Evolutionary conservation across 352 stramenopile genomes (phyloP), one percentile per base, ranked within the genome.

Genomic region (Phytophthora hybrid): DNA sequence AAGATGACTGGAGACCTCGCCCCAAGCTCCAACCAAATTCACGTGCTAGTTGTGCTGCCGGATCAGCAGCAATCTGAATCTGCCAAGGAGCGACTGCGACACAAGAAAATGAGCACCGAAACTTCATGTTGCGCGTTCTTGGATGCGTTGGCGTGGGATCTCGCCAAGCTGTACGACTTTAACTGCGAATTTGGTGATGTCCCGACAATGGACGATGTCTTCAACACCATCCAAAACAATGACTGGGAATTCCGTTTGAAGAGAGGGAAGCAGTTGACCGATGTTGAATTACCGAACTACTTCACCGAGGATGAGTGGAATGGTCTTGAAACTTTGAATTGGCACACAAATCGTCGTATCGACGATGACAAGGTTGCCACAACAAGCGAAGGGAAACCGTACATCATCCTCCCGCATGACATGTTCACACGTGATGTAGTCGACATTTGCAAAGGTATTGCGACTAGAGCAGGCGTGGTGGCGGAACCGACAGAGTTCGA

Each of bases 71-170:
- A 26, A 26, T 1, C 23, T 26, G 23, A 3, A 26, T 73, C 59
- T 63, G 53, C 56, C 52, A 68, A 39, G 59, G 64, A 68, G 52
- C 32, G 55, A 68, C 49, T 51, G 18, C 59, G 66, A 73, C 64
- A 60, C 66, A 73, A 64, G 66, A 23, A 51, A 68, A 73, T 73
- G 41, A 73, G 53, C 66, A 73, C 59, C 31, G 52, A 69, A 56
- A 19, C 19, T 63, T 64, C 56, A 23, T 64, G 58, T 47, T 39
- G 52, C 21, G 64, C 67, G 41, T 73, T 73, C 52, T 46, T 73
- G 59, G 59, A 73, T 73, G 59, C 59, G 58, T 44, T 68, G 52
- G 66, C 66, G 59, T 3, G 4, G 26, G 0, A 31, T 7, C 26
- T 31, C 26, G 26, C 26, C 26, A 31, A 7, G 26, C 6, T 44